phyloP scores from a whole-genome alignment of 2,329 filamentous ascomycete species.

The Diaporthe vexans region DNA sequence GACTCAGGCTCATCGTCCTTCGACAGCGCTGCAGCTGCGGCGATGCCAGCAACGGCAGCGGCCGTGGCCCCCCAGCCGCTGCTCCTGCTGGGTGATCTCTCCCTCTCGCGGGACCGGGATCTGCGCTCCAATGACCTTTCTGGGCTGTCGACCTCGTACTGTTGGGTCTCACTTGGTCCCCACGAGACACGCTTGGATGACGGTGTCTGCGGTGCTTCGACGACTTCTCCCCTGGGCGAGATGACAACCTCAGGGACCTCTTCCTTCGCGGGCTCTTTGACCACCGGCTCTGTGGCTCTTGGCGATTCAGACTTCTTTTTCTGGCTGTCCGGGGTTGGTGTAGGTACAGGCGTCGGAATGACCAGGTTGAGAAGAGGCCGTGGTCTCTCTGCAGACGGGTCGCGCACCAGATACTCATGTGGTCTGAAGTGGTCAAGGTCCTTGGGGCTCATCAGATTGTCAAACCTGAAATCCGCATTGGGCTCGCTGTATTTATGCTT shows the following conservation, averaged over 20 bases:
- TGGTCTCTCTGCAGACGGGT: slow-evolving; percentile 68
- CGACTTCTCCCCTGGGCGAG: slow-evolving; percentile 58
- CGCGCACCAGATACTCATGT: slow-evolving; percentile 52
- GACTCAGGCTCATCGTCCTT: slow-evolving; percentile 22
- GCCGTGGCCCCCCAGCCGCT: slow-evolving; percentile 68
- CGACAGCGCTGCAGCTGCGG: slow-evolving; percentile 47
- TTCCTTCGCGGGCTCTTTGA: slow-evolving; percentile 42
- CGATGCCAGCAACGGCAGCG: slow-evolving; percentile 61
- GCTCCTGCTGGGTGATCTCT: slow-evolving; percentile 46
- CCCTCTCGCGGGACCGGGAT: slow-evolving; percentile 49
- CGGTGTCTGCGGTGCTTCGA: slow-evolving; percentile 56
- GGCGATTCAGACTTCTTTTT: slow-evolving; percentile 47
- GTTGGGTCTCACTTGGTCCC: slow-evolving; percentile 75
- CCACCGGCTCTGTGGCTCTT: slow-evolving; percentile 41
- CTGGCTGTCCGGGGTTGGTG: slow-evolving; percentile 61
- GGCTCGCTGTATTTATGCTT: slow-evolving; percentile 69
- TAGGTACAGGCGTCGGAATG: slow-evolving; percentile 69
- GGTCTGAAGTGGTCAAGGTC: slow-evolving; percentile 58
- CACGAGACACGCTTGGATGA: slow-evolving; percentile 71
- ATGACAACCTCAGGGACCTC: slow-evolving; percentile 52
- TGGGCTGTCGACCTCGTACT: slow-evolving; percentile 73
- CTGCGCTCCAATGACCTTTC: slow-evolving; percentile 56
- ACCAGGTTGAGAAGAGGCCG: slow-evolving; percentile 73
- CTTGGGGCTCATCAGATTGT: slow-evolving; percentile 69
- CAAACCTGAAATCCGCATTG: slow-evolving; percentile 74